A percentile compares a stretch with the other conserved stretches of the same genome.
These are phyloP conservation scores for Fistulinella cinereoalba DNA, from an alignment of 1,284 basidiomycete species.

Conservation along the genomic window DNA sequence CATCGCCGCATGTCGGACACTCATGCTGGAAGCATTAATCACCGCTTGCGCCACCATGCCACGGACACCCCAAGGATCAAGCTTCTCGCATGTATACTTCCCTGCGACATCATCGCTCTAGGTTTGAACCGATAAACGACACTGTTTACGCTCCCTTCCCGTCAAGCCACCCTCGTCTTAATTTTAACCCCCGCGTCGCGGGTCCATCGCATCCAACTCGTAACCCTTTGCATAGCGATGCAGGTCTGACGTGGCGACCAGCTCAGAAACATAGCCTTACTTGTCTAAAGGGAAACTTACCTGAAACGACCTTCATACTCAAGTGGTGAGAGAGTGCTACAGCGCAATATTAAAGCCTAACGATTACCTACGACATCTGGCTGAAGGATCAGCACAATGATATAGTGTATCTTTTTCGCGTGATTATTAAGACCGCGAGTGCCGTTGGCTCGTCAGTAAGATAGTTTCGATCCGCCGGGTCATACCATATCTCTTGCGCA, in stretches of 20 bases:
- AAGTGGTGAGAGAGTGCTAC: slow-evolving; percentile 22
- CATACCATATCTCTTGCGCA: slow-evolving; percentile 3
- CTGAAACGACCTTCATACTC: slow-evolving; percentile 6
- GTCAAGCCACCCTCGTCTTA: no score
- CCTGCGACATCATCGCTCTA: slow-evolving; percentile 31
- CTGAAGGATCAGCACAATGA: not conserved
- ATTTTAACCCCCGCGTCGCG: no score
- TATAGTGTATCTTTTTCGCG: slow-evolving; percentile 4
- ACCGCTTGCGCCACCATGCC: slow-evolving; percentile 30
- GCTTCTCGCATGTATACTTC: slow-evolving; percentile 28
- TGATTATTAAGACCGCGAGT: not conserved
- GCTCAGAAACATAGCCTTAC: not conserved
- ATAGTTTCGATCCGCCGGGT: not conserved
- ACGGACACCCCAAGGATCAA: slow-evolving; percentile 20
- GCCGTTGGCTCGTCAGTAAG: slow-evolving; percentile 1
- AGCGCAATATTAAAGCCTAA: slow-evolving; percentile 21
- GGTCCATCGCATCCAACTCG: no score
- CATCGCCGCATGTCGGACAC: slow-evolving; percentile 27
- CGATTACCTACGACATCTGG: slow-evolving; percentile 5
- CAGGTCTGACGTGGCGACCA: slow-evolving; percentile 1
- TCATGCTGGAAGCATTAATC: slow-evolving; percentile 33
- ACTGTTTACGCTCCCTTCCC: slow-evolving; percentile 17
- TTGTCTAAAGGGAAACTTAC: not conserved
- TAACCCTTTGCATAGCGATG: no score
- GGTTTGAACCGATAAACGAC: slow-evolving; percentile 10